A percentile compares a stretch with the other conserved stretches of the same genome.
phyloP scores from a whole-genome alignment of 2,329 filamentous ascomycete genomes.

The Alternaria arborescens region DNA sequence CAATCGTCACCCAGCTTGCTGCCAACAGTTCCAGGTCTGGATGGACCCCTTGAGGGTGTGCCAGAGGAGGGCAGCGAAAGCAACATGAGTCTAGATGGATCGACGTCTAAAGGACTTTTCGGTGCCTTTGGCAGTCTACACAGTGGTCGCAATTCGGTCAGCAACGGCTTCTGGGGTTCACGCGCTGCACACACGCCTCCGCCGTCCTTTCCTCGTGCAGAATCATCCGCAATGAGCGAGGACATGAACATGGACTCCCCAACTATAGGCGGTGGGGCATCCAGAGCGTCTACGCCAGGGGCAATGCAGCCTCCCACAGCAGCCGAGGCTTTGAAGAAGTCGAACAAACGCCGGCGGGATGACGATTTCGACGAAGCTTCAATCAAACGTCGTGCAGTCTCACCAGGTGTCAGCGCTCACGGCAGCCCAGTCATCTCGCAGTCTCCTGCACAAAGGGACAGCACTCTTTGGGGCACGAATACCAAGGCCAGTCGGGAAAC shows the following conservation, averaged over 20 bases:
- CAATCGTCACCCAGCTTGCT: conserved; percentile 74
- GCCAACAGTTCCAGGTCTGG: conserved; percentile 63
- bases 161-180: conserved; percentile 79
- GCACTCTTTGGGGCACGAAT: conserved; percentile 74
- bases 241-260: conserved; percentile 79
- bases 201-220: conserved; percentile 64
- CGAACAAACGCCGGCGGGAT: conserved; percentile 79
- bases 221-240: conserved; percentile 66
- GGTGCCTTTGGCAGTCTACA: conserved; percentile 80
- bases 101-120: conserved; percentile 58
- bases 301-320: conserved; percentile 49
- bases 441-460: conserved; percentile 79
- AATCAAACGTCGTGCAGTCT: conserved; percentile 91
- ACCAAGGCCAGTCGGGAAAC: conserved; percentile 68
- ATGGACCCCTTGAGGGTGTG: conserved; percentile 72
- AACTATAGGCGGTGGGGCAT: conserved; percentile 39
- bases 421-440: conserved; percentile 86
- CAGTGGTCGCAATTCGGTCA: conserved; percentile 76
- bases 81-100: conserved; percentile 63
- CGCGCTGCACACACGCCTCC: conserved; percentile 68
- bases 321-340: conserved; percentile 54
- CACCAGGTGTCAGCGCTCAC: conserved; percentile 87
- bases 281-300: conserved; percentile 50
- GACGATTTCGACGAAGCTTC: conserved; percentile 88
- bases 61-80: conserved; percentile 67